These are phyloP conservation scores for Aspergillus coremiiformis DNA, from an alignment of 495 filamentous ascomycete species.

Conservation along the genomic window DNA sequence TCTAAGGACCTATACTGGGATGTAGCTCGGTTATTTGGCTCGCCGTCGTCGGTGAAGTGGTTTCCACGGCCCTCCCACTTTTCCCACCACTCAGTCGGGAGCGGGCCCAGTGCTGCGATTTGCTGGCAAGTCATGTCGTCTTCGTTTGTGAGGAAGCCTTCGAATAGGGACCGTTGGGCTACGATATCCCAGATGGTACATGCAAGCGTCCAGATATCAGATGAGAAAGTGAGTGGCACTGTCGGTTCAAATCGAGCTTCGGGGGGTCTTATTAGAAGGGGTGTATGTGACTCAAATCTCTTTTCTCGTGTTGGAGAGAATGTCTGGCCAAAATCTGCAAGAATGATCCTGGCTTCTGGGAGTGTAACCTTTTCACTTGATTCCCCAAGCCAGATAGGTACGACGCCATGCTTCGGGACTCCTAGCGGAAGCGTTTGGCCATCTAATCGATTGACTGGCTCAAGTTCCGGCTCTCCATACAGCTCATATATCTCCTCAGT, in stretches of 20 bases:
- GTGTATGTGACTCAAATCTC: conserved; percentile 26
- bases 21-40: conserved; percentile 16
- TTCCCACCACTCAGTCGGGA: conserved; percentile 28
- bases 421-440: conserved; percentile 13
- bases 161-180: conserved; percentile 16
- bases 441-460: conserved; percentile 23
- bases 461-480: conserved; percentile 23
- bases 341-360: conserved; percentile 26
- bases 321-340: conserved; percentile 34
- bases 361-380: conserved; percentile 22
- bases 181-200: conserved; percentile 30
- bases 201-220: conserved; percentile 33
- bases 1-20: conserved; percentile 22
- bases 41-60: conserved; percentile 14
- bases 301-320: conserved; percentile 24
- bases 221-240: conserved; percentile 24
- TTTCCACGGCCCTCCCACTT: conserved; percentile 15
- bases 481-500: conserved; percentile 20
- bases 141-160: conserved; percentile 16
- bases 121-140: conserved; percentile 33
- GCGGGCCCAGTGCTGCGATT: conserved; percentile 23
- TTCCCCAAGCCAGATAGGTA: conserved; percentile 26
- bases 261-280: conserved; percentile 24
- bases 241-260: conserved; percentile 27
- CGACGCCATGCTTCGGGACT: conserved; percentile 18